Evolutionary conservation across 1,139 yeast species (phyloP), one percentile per base, ranked within the genome.

Genomic region (Wickerhamomyces sp.): DNA sequence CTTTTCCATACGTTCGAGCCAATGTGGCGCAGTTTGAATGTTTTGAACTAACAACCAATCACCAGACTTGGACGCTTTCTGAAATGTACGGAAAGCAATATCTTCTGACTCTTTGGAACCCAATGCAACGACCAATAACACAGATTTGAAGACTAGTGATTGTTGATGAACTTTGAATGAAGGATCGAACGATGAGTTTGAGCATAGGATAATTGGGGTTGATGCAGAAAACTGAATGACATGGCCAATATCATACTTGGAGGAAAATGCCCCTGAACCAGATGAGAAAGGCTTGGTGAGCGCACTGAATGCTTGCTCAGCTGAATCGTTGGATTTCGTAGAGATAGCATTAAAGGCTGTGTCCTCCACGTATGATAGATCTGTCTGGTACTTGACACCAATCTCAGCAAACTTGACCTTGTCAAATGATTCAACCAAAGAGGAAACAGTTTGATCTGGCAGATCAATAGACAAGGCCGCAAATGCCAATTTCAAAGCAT

Each of bases 31-130:
- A 67, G 82, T 70, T 45, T 88, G 95, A 12, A 84, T 67, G 49
- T 88, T 88, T 53, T 88, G 95, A 30, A 88, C 58, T 24, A 87
- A 49, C 1, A 88, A 56, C 95, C 95, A 87, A 3, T 58, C 49
- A 1, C 84, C 86, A 5, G 55, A 56, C 18, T 55, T 58, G 1
- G 69, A 52, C 0, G 75, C 74, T 10, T 51, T 54, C 3, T 58
- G 56, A n/a, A 88, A 57, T 15, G 75, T 75, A 31, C 62, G 59
- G 26, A 70, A 73, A 0, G 89, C 93, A 29, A 64, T 59, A 9
- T 62, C 69, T 6, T 67, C 57, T 13, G 87, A 82, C 55, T 87
- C 95, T 22, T 58, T 58, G 0, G 95, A 76, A 0, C 96, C 96
- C 74, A 88, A 68, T 0, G 96, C 76, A 23, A 85, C 68, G 12